Evolutionary conservation across 805 yeast species (phyloP).

Genomic region (Yarrowia porcina): DNA sequence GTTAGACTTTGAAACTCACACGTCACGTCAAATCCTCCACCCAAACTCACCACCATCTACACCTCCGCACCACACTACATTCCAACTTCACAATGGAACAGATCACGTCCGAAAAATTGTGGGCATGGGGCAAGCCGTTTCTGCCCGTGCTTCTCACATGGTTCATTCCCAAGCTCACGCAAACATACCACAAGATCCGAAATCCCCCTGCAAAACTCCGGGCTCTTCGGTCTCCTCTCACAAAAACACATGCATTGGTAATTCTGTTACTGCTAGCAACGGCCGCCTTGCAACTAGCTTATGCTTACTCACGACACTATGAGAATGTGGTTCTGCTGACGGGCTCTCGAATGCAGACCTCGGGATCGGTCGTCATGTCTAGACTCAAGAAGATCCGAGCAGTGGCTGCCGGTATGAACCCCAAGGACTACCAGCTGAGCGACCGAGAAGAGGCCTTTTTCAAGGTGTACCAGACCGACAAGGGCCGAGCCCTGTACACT

Average conservation of each 20-base stretch:
- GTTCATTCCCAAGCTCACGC: conserved; percentile 8
- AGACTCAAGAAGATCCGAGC: conserved; percentile 26
- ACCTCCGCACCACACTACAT: background rate
- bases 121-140: conserved; percentile 21
- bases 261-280: conserved; percentile 10
- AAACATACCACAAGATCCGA: conserved; percentile 9
- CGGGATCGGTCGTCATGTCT: conserved; percentile 28
- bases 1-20: conserved; percentile 23
- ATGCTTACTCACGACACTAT: conserved; percentile 17
- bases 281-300: conserved; percentile 6
- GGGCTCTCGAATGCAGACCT: conserved; percentile 29
- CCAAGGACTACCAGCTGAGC: conserved; percentile 8
- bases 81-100: conserved; percentile 6
- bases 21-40: conserved; percentile 24
- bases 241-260: conserved; percentile 21
- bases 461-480: conserved; percentile 25
- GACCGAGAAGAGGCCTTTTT: conserved; percentile 27
- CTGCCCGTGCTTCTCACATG: conserved; percentile 22
- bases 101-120: conserved; percentile 12
- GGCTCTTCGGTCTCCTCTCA: conserved; percentile 13
- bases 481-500: conserved; percentile 29
- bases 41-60: conserved; percentile 8
- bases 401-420: background rate
- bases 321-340: conserved; percentile 29
- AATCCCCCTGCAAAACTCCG: conserved; percentile 24